phyloP scores from a whole-genome alignment of 2,329 filamentous ascomycete genomes.

The Hymenoscyphus repandus region DNA sequence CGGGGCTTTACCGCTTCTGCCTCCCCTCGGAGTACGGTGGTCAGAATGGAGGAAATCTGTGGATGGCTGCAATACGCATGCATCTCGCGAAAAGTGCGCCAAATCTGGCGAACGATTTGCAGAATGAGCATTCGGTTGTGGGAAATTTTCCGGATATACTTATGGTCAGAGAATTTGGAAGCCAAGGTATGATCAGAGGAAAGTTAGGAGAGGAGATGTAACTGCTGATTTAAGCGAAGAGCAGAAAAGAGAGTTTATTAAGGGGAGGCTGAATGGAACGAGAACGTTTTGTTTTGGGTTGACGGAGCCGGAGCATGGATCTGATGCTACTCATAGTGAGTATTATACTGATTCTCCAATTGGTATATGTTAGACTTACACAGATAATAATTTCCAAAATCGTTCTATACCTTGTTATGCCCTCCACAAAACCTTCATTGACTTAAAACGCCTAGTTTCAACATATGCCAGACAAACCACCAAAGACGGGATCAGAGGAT shows the following conservation, averaged over 20 bases:
- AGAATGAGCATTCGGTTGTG: constrained; percentile 58
- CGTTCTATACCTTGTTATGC: too few species aligned
- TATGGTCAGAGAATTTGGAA: constrained; percentile 58
- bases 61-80: constrained; percentile 58
- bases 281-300: constrained; percentile 56
- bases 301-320: constrained; percentile 57
- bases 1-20: constrained; percentile 56
- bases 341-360: neutral
- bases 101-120: constrained; percentile 57
- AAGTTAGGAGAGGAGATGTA: neutral
- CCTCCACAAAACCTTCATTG: neutral
- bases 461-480: constrained; percentile 44
- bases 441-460: constrained; percentile 35
- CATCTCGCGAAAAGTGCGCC: constrained; percentile 55
- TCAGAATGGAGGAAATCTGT: constrained; percentile 46
- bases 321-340: constrained; percentile 52
- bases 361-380: too few species aligned
- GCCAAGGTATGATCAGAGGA: constrained; percentile 11
- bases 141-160: constrained; percentile 59
- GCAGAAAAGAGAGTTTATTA: constrained; percentile 50
- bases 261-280: constrained; percentile 45
- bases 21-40: constrained; percentile 52
- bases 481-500: constrained; percentile 41
- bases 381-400: too few species aligned
- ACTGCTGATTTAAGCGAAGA: constrained; percentile 25